Base-by-base conservation (phyloP, 192 early-diverging fungal species). In the Backusella circina region DNA sequence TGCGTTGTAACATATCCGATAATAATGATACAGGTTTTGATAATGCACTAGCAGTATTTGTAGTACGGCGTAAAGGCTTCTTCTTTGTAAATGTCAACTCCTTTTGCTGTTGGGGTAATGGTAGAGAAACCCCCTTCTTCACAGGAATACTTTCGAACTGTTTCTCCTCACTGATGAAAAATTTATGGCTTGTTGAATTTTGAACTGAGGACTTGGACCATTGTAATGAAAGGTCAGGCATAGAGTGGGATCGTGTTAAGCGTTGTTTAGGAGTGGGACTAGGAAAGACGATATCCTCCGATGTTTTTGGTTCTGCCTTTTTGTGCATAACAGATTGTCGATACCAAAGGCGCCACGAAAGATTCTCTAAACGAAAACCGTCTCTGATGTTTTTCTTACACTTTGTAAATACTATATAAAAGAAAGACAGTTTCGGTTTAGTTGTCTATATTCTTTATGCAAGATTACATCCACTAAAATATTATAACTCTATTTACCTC, bases 331-430 rank as follows among this genome's bases (percentile, higher is more conserved):
- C 28, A 13, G 79, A 73, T 65, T 80, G 70, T 68, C 75, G 70
- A 74, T 80, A 77, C 79, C 79, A 80, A 57, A 80, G 50, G 28
- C 80, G 69, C 79, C 79, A 80, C 3, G 79, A 80, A 32, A 80
- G 71, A 38, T 80, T 80, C 28, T 80, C 79, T 37, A 77, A 50
- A 47, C 79, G 75, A 30, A 71, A 44, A 30, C 75, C 79, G 71
- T 80, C 61, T 36, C 73, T 64, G 9, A 80, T 33, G 64, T 68
- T 77, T 37, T 61, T 65, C 30, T 77, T 77, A 44, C 75, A 80
- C 37, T 77, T 80, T 47, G 75, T 70, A 21, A 80, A 74, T 0
- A 74, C 79, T 80, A 38, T 23, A 67, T 9, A 35, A 61, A 68
- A 66, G 31, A 28, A 39, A 31, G 28, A n/a, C 12, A 30, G 33